phyloP scores from a whole-genome alignment of 768 basidiomycete species.

The Cystoderma amianthinum region DNA sequence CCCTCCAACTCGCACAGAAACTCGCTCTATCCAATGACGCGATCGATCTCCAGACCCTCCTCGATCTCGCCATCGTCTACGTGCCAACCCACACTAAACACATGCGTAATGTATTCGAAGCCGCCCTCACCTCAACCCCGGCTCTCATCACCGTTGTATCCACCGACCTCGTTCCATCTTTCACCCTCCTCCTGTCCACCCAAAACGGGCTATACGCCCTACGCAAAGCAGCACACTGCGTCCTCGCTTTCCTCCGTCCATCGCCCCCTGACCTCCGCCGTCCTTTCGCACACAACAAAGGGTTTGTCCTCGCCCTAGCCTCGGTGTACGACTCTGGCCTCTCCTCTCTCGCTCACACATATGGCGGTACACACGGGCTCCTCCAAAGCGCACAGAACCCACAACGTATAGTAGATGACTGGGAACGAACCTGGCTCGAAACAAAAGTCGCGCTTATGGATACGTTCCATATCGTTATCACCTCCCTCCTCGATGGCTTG shows the following conservation, averaged over 20 bases:
- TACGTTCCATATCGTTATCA: slow-evolving; percentile 54
- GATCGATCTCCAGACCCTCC: slow-evolving; percentile 45
- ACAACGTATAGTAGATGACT: slow-evolving; percentile 42
- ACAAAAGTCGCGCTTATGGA: slow-evolving; percentile 72
- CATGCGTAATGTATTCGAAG: slow-evolving; percentile 35
- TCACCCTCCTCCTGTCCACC: slow-evolving; percentile 41
- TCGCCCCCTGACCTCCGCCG: slow-evolving; percentile 41
- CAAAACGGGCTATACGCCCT: slow-evolving; percentile 60
- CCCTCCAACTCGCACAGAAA: slow-evolving; percentile 51
- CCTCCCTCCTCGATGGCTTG: slow-evolving; percentile 41
- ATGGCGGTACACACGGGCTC: slow-evolving; percentile 45
- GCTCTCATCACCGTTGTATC: slow-evolving; percentile 24
- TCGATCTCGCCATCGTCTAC: slow-evolving; percentile 61
- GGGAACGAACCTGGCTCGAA: slow-evolving; percentile 66
- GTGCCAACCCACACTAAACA: slow-evolving; percentile 34
- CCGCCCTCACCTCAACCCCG: slow-evolving; percentile 26
- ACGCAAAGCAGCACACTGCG: slow-evolving; percentile 55
- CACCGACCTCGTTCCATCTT: slow-evolving; percentile 48
- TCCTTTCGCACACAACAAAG: slow-evolving; percentile 42
- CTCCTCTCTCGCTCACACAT: slow-evolving; percentile 43
- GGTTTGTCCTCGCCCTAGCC: slow-evolving; percentile 52
- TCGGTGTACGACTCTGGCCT: slow-evolving; percentile 56
- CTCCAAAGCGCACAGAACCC: slow-evolving; percentile 12
- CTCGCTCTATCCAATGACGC: slow-evolving; percentile 30
- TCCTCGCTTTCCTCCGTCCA: slow-evolving; percentile 46